Evolutionary conservation across 306 rosid genomes (phyloP), one percentile per base, ranked within the genome.

Genomic region (Cotoneaster glaucophyllus): DNA sequence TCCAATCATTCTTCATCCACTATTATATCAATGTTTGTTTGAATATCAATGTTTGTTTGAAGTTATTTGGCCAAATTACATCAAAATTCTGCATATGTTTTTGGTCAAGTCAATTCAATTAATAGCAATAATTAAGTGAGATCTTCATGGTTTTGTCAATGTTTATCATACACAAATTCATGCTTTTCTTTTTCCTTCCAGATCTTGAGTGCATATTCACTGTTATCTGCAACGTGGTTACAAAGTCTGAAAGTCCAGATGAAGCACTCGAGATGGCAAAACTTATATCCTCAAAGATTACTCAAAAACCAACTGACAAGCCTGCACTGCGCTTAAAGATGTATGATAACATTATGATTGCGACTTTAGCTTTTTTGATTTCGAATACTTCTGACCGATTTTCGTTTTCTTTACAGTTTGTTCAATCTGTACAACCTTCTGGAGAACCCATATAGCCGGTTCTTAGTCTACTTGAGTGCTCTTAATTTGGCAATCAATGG

Each of bases 391-490:
- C 59, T 77, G 21, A 82, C 44, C 10, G 14, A 31, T 81, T 81
- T 21, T 37, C 29, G 9, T 50, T 62, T 64, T 56, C 59, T 78
- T 73, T 74, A 67, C 88, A 96, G 98, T 74, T 83, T 92, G 90
- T 88, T 96, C 86, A 96, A 85, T 84, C 88, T 96, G 75, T 96
- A 92, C 88, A 96, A 90, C 89, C 89, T 90, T 58, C 83, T 96
- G 82, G 89, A 87, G 87, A 84, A 85, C 32, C 97, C 98, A 70
- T 85, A 87, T 65, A 77, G 91, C 69, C 93, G 82, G 73, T 92
- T 88, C 87, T 85, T 81, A 79, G 93, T 96, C 70, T 92, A 92
- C 90, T 73, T 90, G 91, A 92, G 89, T 74, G 87, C 90, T 3
- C 76, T 96, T 45, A 87, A 77, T 81, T 84, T 96, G 67, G 92